Evolutionary conservation across 768 basidiomycete genomes (phyloP), one percentile per base, ranked within the genome.

Genomic region (Auricularia sp.): DNA sequence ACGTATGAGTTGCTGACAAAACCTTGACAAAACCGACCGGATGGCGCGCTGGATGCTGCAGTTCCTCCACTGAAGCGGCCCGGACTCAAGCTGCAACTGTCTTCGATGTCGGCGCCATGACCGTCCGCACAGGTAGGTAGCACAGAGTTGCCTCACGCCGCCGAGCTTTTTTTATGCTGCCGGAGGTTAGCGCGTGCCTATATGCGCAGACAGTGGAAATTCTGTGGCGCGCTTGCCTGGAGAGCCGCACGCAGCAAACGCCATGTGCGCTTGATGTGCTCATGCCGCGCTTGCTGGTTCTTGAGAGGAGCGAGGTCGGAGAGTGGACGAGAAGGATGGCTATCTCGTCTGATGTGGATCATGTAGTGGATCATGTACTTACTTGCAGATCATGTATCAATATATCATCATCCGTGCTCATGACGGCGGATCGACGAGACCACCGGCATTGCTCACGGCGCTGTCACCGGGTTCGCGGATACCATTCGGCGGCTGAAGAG

Each of bases 141-240:
- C 21, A 29, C 42, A 39, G 39, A 39, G 39, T 12, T 3, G 63
- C 72, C 1, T 88, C 86, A 84, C 16, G 14, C 47, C 5, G 4
- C 47, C 47, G 21, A 51, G 11, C 4, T 51, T 16, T 16, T 23
- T 23, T 21, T 16, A 18, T 16, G 16, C 10, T 51, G 10, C 47
- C 47, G 10, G 47, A 51, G 14, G 10, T 5, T 18, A 5, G 5
- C 16, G 18, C 47, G 11, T 5, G 47, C 10, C 47, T 11, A 16
- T 51, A 51, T 21, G 83, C 84, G 0, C 69, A 70, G 29, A 74
- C 74, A n/a, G 80, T 87, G 1, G 83, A 87, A 68, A 70, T 70
- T 23, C 78, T 91, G 11, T 87, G 86, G 86, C 75, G 77, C 58
- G 77, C 76, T 0, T 70, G 78, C 21, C 85, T 86, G 84, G 66